Evolutionary conservation across 1,284 basidiomycete genomes (phyloP).

Genomic region (Exobasidium rhododendri): DNA sequence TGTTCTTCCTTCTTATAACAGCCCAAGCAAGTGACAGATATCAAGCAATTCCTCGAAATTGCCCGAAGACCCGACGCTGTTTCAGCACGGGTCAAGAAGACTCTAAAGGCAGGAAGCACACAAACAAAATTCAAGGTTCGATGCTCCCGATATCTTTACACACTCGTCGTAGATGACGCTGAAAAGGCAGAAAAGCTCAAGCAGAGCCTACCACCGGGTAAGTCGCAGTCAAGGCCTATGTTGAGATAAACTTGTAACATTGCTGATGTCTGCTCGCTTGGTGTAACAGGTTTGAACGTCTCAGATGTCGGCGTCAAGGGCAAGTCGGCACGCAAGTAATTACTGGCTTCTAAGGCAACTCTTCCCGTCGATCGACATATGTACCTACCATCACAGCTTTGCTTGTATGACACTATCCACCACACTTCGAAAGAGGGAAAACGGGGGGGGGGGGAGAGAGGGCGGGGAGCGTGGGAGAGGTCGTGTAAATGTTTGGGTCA

Average conservation of each 20-base stretch:
- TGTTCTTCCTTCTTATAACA: no score
- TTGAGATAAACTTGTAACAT: neutral
- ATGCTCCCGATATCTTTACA: constrained; percentile 97
- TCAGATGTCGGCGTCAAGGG: constrained; percentile 19
- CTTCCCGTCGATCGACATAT: neutral
- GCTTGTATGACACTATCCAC: neutral
- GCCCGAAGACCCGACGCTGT: constrained; percentile 71
- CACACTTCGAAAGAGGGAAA: neutral
- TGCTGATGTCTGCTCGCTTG: neutral
- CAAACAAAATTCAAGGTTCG: constrained; percentile 92
- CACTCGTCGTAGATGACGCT: constrained; percentile 86
- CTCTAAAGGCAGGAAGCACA: constrained; percentile 71
- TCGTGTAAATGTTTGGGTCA: neutral
- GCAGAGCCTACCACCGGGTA: constrained; percentile 79
- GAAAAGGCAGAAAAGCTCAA: constrained; percentile 99
- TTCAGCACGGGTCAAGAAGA: constrained; percentile 97
- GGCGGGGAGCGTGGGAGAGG: neutral
- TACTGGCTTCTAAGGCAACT: neutral
- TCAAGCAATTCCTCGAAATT: constrained; percentile 98
- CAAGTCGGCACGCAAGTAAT: constrained; percentile 19
- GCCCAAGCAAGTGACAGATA: constrained; percentile 97
- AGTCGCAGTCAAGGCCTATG: constrained; percentile 62
- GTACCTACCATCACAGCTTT: constrained; percentile 7
- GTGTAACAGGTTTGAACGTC: constrained; percentile 18
- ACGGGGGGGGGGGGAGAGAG: neutral